These are phyloP conservation scores for Clitoria ternatea DNA, from an alignment of 306 rosid species.

Conservation along the genomic window DNA sequence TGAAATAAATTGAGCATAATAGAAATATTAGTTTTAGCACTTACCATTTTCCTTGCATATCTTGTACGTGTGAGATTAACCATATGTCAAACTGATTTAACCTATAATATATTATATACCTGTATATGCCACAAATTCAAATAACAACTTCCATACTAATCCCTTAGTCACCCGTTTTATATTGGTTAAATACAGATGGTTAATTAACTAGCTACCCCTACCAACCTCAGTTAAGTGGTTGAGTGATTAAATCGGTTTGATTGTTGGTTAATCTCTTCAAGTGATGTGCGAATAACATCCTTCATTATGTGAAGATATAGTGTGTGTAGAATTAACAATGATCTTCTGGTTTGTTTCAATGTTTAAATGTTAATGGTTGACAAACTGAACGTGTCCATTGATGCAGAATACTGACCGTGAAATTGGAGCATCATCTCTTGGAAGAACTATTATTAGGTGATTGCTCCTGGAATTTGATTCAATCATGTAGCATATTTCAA, in stretches of 20 bases:
- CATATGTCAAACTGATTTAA: neutral
- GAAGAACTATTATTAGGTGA: constrained; percentile 88
- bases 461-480: neutral
- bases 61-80: neutral
- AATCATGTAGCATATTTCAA: constrained; percentile 17
- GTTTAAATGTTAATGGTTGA: neutral
- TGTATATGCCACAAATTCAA: neutral
- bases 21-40: neutral
- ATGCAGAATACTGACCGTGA: constrained; percentile 85
- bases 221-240: neutral
- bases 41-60: neutral
- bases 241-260: neutral
- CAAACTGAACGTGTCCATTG: constrained; percentile 9
- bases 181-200: constrained; percentile 2
- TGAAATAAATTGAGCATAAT: neutral
- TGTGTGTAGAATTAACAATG: neutral
- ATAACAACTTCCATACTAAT: neutral
- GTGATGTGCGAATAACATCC: neutral
- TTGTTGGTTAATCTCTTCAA: neutral
- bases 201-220: neutral
- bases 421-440: constrained; percentile 94
- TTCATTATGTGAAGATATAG: neutral
- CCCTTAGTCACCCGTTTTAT: neutral
- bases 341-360: constrained; percentile 5
- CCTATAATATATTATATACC: neutral